These are phyloP conservation scores for Plasmopara muralis DNA, from an alignment of 352 stramenopile genomes.

Conservation along the genomic window DNA sequence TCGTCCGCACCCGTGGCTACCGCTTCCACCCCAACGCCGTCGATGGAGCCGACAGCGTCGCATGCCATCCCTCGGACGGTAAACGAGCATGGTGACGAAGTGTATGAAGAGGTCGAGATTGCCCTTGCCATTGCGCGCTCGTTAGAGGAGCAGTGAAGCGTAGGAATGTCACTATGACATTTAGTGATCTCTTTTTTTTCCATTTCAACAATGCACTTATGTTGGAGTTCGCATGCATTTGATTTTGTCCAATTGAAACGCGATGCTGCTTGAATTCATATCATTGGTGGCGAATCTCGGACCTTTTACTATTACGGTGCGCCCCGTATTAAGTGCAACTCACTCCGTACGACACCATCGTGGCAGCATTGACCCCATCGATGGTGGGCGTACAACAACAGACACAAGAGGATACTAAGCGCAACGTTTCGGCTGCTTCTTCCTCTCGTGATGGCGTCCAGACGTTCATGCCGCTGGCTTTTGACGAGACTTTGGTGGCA, in stretches of 20 bases:
- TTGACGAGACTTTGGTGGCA: constrained; percentile 53
- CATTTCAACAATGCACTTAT: background rate
- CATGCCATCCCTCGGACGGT: constrained; percentile 9
- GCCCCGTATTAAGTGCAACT: background rate
- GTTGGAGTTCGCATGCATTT: background rate
- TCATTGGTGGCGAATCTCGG: constrained; percentile 25
- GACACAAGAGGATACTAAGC: constrained; percentile 12
- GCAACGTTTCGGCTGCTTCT: constrained; percentile 8
- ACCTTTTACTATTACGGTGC: constrained; percentile 10
- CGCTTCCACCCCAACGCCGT: constrained; percentile 7
- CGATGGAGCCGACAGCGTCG: constrained; percentile 1
- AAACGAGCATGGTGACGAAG: constrained; percentile 15
- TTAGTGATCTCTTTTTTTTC: constrained; percentile 4
- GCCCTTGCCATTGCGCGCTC: constrained; percentile 70
- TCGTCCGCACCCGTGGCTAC: constrained; percentile 5
- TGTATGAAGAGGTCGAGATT: constrained; percentile 74
- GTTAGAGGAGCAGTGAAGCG: constrained; percentile 53
- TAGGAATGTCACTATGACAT: background rate
- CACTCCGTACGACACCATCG: background rate
- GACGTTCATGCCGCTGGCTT: constrained; percentile 36
- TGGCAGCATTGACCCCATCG: background rate
- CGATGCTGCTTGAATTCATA: constrained; percentile 11
- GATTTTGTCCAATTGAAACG: constrained; percentile 15
- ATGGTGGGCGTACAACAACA: constrained; percentile 23
- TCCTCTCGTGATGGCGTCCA: constrained; percentile 11